A percentile compares a stretch with the other conserved stretches of the same genome.
These are phyloP conservation scores for Rhytidhysteron rufulum DNA, from an alignment of 2,329 filamentous ascomycete genomes.

Conservation along the genomic window DNA sequence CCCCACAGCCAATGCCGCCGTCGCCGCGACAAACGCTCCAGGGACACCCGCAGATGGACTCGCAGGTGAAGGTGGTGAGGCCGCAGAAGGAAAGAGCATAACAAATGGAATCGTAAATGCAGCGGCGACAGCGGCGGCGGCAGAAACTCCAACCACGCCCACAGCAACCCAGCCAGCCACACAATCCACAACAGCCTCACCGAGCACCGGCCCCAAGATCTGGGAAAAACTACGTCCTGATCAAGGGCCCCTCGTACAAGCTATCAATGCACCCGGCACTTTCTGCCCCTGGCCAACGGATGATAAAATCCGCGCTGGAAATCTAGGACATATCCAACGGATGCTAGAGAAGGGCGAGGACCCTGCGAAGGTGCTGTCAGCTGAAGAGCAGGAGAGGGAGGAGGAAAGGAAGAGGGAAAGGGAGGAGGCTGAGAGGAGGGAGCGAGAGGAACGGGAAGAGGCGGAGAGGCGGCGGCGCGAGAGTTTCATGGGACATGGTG, in stretches of 20 bases:
- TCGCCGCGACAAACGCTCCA: conserved; percentile 5
- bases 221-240: conserved; percentile 38
- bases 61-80: conserved; percentile 23
- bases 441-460: conserved; percentile 24
- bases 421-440: conserved; percentile 33
- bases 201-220: conserved; percentile 15
- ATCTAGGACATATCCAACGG: conserved; percentile 58
- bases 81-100: conserved; percentile 13
- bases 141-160: conserved; percentile 23
- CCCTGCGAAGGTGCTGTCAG: conserved; percentile 46
- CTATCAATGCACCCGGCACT: no score
- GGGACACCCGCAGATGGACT: conserved; percentile 17
- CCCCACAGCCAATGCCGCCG: conserved; percentile 7
- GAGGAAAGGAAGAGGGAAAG: conserved; percentile 24
- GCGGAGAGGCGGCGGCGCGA: conserved; percentile 12
- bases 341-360: conserved; percentile 61
- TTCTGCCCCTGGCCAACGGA: conserved; percentile 77
- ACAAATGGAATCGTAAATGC: conserved; percentile 17
- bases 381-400: conserved; percentile 36
- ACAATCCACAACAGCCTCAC: background rate
- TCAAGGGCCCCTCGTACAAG: conserved; percentile 40
- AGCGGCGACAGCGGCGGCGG: conserved; percentile 28
- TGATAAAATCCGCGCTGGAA: conserved; percentile 64
- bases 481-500: background rate
- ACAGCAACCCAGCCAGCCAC: no score